A percentile compares a stretch with the other conserved stretches of the same genome.
Conservation (phyloP, 495 filamentous ascomycete species). For the Penicillium paradoxum region DNA sequence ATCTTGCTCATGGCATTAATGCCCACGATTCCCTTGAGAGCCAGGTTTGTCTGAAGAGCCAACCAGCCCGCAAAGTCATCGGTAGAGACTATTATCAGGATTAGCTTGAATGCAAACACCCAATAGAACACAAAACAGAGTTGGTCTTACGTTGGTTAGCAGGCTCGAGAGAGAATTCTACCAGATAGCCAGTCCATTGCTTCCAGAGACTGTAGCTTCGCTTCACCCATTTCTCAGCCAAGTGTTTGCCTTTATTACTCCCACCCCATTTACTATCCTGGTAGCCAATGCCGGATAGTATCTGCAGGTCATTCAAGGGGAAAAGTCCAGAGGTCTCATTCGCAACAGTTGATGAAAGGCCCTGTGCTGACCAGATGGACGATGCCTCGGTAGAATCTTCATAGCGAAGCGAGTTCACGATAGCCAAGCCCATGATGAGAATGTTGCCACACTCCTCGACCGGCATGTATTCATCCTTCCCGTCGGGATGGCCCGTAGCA, state of each 20-base stretch:
- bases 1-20: conserved; percentile 92
- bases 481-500: conserved; percentile 82
- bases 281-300: conserved; percentile 38
- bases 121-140: not conserved
- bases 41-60: conserved; percentile 87
- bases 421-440: conserved; percentile 85
- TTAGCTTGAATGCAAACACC: not conserved
- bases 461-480: conserved; percentile 92
- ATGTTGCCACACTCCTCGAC: conserved; percentile 97
- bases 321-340: conserved; percentile 31
- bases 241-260: conserved; percentile 36
- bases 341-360: conserved; percentile 14
- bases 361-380: conserved; percentile 46
- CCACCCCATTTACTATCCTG: conserved; percentile 54
- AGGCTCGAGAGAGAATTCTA: conserved; percentile 80
- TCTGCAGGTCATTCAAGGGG: conserved; percentile 39
- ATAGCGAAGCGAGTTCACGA: conserved; percentile 77
- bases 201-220: conserved; percentile 77
- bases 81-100: conserved; percentile 54
- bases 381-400: conserved; percentile 51
- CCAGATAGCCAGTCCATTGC: conserved; percentile 88
- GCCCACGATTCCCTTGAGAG: conserved; percentile 89
- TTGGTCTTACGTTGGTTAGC: conserved; percentile 63
- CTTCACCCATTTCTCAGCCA: conserved; percentile 55
- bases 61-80: conserved; percentile 97